phyloP scores from a whole-genome alignment of 768 basidiomycete species.

The Kondoa malvinella region DNA sequence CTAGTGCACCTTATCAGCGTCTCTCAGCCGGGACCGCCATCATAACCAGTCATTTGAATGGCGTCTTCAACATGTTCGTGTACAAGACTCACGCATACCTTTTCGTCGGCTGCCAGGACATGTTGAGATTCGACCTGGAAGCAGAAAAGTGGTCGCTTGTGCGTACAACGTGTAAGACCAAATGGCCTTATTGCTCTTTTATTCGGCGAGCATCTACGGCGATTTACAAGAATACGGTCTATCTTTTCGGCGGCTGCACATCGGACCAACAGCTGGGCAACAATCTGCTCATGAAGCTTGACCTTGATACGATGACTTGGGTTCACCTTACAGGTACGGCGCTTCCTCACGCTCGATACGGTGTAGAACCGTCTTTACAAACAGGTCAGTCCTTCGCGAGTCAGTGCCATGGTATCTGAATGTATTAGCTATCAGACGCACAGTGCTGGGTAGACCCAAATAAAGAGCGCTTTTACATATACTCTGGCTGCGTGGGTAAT shows the following conservation, averaged over 20 bases:
- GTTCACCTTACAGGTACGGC: not conserved
- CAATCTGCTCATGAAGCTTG: not conserved
- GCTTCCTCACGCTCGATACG: not conserved
- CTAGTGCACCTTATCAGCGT: not conserved
- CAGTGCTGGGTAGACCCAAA: not conserved
- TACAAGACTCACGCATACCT: not conserved
- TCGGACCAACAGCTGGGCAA: not conserved
- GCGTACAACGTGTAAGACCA: not conserved
- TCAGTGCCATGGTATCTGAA: not conserved
- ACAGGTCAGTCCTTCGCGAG: not conserved
- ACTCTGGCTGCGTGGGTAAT: not conserved
- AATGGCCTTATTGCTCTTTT: not conserved
- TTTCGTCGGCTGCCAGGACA: not conserved
- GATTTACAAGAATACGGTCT: not conserved
- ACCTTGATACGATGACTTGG: not conserved
- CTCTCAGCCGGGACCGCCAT: not conserved
- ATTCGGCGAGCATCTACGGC: not conserved
- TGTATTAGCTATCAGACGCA: not conserved
- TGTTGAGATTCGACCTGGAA: not conserved
- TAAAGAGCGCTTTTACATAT: not conserved
- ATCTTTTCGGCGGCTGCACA: not conserved
- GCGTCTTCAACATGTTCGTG: not conserved
- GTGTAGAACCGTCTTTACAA: not conserved
- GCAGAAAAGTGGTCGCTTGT: not conserved
- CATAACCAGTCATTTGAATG: not conserved